phyloP scores from a whole-genome alignment of 305 asterid genomes.

The Fraxinus paxiana region DNA sequence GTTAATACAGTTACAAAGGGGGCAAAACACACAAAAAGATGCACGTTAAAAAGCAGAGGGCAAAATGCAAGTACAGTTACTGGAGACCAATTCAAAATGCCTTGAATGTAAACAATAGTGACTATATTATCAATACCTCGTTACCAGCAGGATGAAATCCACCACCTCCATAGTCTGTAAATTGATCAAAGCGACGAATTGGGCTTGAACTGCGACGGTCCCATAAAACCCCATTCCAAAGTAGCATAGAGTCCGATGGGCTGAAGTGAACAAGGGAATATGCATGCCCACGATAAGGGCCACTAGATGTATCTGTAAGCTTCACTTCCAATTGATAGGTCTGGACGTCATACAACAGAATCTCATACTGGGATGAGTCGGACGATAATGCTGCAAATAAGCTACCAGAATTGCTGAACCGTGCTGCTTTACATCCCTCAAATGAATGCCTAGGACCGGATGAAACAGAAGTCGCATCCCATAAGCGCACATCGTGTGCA shows the following conservation, averaged over 20 bases:
- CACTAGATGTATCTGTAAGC: constrained; percentile 56
- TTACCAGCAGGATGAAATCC: constrained; percentile 99
- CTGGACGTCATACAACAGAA: constrained; percentile 72
- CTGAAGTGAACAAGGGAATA: constrained; percentile 80
- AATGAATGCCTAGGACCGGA: constrained; percentile 85
- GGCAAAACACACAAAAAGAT: not conserved
- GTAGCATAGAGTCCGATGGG: constrained; percentile 75
- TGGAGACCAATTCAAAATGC: not conserved
- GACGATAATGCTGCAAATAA: constrained; percentile 68
- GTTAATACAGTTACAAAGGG: constrained; percentile 4
- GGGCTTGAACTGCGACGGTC: constrained; percentile 74
- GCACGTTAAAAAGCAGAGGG: not conserved
- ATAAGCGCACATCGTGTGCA: constrained; percentile 71
- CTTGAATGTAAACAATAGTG: not conserved
- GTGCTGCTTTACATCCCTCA: constrained; percentile 82
- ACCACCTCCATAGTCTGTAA: constrained; percentile 92
- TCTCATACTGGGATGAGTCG: constrained; percentile 67
- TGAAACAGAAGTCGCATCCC: constrained; percentile 78
- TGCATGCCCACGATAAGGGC: constrained; percentile 59
- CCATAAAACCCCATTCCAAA: constrained; percentile 97
- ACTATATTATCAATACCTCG: constrained; percentile 51
- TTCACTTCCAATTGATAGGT: constrained; percentile 59
- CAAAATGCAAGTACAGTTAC: not conserved
- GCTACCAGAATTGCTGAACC: constrained; percentile 73
- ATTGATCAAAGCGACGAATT: constrained; percentile 82